Evolutionary conservation across 139 green algal genomes (phyloP).

Genomic region (Medakamo hakoo): DNA sequence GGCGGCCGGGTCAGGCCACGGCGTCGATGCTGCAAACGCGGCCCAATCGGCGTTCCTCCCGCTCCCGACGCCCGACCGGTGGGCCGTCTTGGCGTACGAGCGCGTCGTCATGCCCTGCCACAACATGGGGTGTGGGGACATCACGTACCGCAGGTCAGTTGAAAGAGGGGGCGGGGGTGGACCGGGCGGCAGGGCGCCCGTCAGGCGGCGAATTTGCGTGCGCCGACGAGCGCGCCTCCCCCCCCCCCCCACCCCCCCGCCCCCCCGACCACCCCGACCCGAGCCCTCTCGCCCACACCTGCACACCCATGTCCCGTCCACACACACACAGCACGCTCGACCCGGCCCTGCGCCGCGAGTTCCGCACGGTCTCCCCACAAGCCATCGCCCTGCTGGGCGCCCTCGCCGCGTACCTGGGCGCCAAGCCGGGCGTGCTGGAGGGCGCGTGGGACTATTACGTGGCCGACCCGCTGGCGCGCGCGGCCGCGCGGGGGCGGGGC

Average conservation of each 20-base stretch:
- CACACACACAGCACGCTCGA: slow-evolving; percentile 58
- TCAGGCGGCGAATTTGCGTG: too few relatives aligned
- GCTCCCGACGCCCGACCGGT: too few relatives aligned
- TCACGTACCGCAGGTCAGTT: slow-evolving; percentile 59
- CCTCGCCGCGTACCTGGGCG: slow-evolving; percentile 38
- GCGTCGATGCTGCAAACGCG: neutral
- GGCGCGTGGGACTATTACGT: slow-evolving; percentile 73
- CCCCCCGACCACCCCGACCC: too few relatives aligned
- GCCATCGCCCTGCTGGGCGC: slow-evolving; percentile 28
- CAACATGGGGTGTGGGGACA: slow-evolving; percentile 74
- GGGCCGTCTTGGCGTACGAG: slow-evolving; percentile 41
- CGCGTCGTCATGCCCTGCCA: slow-evolving; percentile 61
- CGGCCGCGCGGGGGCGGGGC: neutral
- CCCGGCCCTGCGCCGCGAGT: slow-evolving; percentile 58
- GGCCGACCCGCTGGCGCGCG: slow-evolving; percentile 30
- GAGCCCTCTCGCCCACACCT: neutral
- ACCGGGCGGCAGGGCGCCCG: too few relatives aligned
- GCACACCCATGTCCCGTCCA: too few relatives aligned
- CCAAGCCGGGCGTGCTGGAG: slow-evolving; percentile 53
- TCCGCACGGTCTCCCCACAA: slow-evolving; percentile 38
- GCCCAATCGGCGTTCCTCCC: too few relatives aligned
- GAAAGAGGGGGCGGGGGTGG: neutral
- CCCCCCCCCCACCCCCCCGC: too few relatives aligned
- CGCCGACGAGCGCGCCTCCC: too few relatives aligned
- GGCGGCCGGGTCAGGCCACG: neutral